Conservation (phyloP, 169 alveolate genomes). For the Cryptosporidium ryanae region DNA sequence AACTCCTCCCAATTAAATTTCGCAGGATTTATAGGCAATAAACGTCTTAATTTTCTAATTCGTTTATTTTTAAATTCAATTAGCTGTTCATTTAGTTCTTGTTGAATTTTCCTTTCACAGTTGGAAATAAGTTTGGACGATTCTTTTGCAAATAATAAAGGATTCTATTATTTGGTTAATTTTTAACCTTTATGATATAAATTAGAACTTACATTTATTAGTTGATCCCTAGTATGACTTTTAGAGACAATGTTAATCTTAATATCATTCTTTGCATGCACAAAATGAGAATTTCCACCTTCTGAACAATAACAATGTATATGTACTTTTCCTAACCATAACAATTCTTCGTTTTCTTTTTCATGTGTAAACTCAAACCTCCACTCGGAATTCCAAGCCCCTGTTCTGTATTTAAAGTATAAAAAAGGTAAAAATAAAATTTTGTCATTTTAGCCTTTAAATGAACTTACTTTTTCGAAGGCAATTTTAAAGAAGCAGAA, state of each 20-base stretch:
- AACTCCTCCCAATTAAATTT: conserved; percentile 53
- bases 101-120: conserved; percentile 21
- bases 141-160: conserved; percentile 6
- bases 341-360: background rate
- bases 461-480: conserved; percentile 39
- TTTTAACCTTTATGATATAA: background rate
- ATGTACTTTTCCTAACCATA: conserved; percentile 29
- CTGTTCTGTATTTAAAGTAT: conserved; percentile 30
- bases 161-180: conserved; percentile 16
- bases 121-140: conserved; percentile 14
- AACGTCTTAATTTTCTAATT: conserved; percentile 30
- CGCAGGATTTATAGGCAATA: conserved; percentile 40
- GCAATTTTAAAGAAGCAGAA: conserved; percentile 23
- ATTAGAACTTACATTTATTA: conserved; percentile 3
- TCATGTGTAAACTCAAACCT: conserved; percentile 41
- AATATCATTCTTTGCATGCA: conserved; percentile 16
- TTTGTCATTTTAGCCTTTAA: background rate
- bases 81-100: background rate
- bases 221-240: background rate
- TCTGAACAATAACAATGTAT: conserved; percentile 40
- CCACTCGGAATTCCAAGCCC: conserved; percentile 70
- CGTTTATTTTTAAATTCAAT: background rate
- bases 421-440: background rate
- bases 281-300: conserved; percentile 54
- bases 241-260: conserved; percentile 13